These are phyloP conservation scores for Suhomyces kunorum DNA, from an alignment of 1,139 yeast genomes.

Conservation along the genomic window DNA sequence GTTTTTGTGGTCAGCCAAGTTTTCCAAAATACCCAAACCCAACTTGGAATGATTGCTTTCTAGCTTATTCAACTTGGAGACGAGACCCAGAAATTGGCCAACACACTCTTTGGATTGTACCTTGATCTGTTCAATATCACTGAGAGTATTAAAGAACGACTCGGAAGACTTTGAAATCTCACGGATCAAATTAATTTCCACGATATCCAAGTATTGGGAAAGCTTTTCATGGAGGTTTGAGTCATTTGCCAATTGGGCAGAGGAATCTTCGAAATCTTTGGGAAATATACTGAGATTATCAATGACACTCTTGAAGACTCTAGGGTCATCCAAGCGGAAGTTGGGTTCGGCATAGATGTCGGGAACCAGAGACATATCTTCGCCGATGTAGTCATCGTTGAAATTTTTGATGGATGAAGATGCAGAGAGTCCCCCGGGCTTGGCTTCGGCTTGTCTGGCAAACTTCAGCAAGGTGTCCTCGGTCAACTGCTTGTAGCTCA, in stretches of 20 bases:
- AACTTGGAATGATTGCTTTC: slow-evolving; percentile 53
- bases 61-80: slow-evolving; percentile 40
- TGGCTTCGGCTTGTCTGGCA: slow-evolving; percentile 19
- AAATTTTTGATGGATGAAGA: slow-evolving; percentile 17
- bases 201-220: slow-evolving; percentile 79
- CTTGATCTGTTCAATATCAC: slow-evolving; percentile 68
- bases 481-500: slow-evolving; percentile 49
- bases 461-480: slow-evolving; percentile 51
- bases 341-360: slow-evolving; percentile 63
- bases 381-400: slow-evolving; percentile 16
- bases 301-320: slow-evolving; percentile 74
- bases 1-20: slow-evolving; percentile 57
- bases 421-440: slow-evolving; percentile 18
- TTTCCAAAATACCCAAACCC: slow-evolving; percentile 55
- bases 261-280: slow-evolving; percentile 19
- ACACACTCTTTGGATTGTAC: slow-evolving; percentile 56
- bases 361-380: slow-evolving; percentile 53
- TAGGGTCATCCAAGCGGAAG: slow-evolving; percentile 85
- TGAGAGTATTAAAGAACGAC: slow-evolving; percentile 81
- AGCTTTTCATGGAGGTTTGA: slow-evolving; percentile 74
- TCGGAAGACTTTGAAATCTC: slow-evolving; percentile 85
- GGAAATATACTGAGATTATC: slow-evolving; percentile 50
- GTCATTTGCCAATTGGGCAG: slow-evolving; percentile 33
- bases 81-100: slow-evolving; percentile 47
- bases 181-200: slow-evolving; percentile 75